Evolutionary conservation across 176 grass and related monocot genomes (phyloP).

Genomic region (Neostapfia colusana): DNA sequence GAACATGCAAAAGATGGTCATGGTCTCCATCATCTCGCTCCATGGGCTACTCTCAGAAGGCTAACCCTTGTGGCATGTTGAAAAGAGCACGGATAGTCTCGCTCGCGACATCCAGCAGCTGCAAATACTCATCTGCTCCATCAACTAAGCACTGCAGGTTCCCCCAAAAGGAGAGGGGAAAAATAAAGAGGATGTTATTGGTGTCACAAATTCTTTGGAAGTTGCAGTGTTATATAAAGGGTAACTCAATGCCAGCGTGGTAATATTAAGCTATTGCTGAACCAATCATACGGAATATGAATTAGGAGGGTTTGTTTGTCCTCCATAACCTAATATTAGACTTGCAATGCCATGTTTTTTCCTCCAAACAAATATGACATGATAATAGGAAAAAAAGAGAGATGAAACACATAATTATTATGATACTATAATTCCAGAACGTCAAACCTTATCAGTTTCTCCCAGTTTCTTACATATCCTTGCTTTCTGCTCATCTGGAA

Average conservation of each 20-base stretch:
- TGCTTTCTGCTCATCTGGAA: constrained; percentile 91
- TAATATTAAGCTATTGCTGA: not conserved
- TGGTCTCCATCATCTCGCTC: not conserved
- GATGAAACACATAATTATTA: not conserved
- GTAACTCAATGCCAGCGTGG: not conserved
- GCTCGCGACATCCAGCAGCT: constrained; percentile 75
- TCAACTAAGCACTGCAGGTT: constrained; percentile 83
- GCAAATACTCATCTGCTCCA: constrained; percentile 91
- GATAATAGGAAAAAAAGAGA: not conserved
- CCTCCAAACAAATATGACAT: not conserved
- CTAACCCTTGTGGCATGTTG: constrained; percentile 73
- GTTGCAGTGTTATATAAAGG: not conserved
- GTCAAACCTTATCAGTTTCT: constrained; percentile 90
- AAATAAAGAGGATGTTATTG: constrained; percentile 2
- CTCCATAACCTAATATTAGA: not conserved
- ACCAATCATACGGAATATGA: constrained; percentile 16
- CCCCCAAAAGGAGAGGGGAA: not conserved
- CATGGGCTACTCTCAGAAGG: constrained; percentile 36
- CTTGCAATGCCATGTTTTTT: not conserved
- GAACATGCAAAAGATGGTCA: not conserved
- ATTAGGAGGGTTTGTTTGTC: not conserved
- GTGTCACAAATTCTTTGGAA: not conserved
- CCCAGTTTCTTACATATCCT: constrained; percentile 94
- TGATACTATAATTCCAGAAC: not conserved
- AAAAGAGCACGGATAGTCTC: constrained; percentile 75